phyloP scores from a whole-genome alignment of 768 basidiomycete species.

The Favolaschia claudopus region DNA sequence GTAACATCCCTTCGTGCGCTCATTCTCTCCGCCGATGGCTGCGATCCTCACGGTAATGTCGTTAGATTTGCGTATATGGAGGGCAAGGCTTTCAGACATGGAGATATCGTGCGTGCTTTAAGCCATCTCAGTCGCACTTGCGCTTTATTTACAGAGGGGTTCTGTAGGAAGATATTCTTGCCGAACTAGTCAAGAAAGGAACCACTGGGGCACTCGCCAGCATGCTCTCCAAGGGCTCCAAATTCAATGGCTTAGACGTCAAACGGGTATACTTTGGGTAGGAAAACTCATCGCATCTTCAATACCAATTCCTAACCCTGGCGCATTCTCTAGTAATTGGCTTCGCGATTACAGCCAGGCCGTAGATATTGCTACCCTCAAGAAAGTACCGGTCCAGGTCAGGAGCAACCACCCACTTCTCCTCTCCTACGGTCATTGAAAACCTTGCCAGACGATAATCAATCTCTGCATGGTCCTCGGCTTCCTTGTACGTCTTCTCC shows the following conservation, averaged over 20 bases:
- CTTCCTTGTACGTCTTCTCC: slow-evolving; percentile 66
- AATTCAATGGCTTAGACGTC: slow-evolving; percentile 82
- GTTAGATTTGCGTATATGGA: slow-evolving; percentile 84
- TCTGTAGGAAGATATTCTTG: slow-evolving; percentile 70
- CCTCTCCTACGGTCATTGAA: neutral
- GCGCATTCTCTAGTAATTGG: slow-evolving; percentile 67
- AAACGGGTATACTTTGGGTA: slow-evolving; percentile 87
- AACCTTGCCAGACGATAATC: slow-evolving; percentile 70
- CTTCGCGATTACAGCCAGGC: slow-evolving; percentile 90
- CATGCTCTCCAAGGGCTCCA: slow-evolving; percentile 65
- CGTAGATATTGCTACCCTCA: slow-evolving; percentile 81
- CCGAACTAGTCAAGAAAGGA: slow-evolving; percentile 64
- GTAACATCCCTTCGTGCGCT: slow-evolving; percentile 81
- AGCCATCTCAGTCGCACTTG: slow-evolving; percentile 20
- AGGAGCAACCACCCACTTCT: slow-evolving; percentile 17
- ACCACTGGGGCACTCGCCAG: slow-evolving; percentile 62
- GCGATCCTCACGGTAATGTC: slow-evolving; percentile 25
- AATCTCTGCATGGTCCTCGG: slow-evolving; percentile 91
- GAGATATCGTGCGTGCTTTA: slow-evolving; percentile 75
- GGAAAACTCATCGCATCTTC: slow-evolving; percentile 25
- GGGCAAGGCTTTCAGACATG: slow-evolving; percentile 86
- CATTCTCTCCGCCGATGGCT: slow-evolving; percentile 14
- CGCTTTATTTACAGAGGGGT: slow-evolving; percentile 27
- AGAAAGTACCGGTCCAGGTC: slow-evolving; percentile 75
- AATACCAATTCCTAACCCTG: neutral